Conservation (phyloP, 495 filamentous ascomycete species). For the Lasiosphaeriaceae sp. region DNA sequence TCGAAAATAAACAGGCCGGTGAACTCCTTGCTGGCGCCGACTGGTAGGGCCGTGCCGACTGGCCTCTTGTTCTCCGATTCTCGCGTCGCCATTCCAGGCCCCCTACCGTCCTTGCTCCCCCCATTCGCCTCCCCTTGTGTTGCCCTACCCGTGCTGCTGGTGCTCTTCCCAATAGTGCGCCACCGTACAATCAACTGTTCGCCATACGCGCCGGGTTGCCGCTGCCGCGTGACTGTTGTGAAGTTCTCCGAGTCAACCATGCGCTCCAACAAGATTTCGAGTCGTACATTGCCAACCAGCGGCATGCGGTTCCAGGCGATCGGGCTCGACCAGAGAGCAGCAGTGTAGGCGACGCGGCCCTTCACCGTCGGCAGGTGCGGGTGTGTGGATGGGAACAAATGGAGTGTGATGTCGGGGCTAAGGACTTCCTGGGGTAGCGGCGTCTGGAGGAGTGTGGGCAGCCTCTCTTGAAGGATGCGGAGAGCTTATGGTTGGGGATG, state of each 20-base stretch:
- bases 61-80: slow-evolving; percentile 19
- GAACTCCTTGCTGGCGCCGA: slow-evolving; percentile 50
- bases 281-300: slow-evolving; percentile 78
- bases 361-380: slow-evolving; percentile 90
- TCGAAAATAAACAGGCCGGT: slow-evolving; percentile 89
- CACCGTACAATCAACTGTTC: slow-evolving; percentile 87
- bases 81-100: slow-evolving; percentile 10
- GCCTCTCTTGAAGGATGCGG: slow-evolving; percentile 75
- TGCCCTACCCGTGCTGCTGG: slow-evolving; percentile 1
- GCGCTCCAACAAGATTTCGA: slow-evolving; percentile 82
- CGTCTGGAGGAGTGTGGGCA: slow-evolving; percentile 81
- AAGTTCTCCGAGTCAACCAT: slow-evolving; percentile 56
- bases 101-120: slow-evolving; percentile 5
- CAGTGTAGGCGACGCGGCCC: slow-evolving; percentile 83
- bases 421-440: slow-evolving; percentile 82
- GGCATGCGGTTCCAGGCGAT: slow-evolving; percentile 93
- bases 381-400: slow-evolving; percentile 95
- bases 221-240: slow-evolving; percentile 20
- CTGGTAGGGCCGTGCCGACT: slow-evolving; percentile 20
- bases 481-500: slow-evolving; percentile 54
- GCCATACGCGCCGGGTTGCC: slow-evolving; percentile 43
- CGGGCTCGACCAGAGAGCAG: slow-evolving; percentile 91
- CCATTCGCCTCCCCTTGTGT: slow-evolving; percentile 13
- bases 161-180: slow-evolving; percentile 53
- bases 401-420: slow-evolving; percentile 82